phyloP scores from a whole-genome alignment of 352 stramenopile species.

The Globisporangium solare region DNA sequence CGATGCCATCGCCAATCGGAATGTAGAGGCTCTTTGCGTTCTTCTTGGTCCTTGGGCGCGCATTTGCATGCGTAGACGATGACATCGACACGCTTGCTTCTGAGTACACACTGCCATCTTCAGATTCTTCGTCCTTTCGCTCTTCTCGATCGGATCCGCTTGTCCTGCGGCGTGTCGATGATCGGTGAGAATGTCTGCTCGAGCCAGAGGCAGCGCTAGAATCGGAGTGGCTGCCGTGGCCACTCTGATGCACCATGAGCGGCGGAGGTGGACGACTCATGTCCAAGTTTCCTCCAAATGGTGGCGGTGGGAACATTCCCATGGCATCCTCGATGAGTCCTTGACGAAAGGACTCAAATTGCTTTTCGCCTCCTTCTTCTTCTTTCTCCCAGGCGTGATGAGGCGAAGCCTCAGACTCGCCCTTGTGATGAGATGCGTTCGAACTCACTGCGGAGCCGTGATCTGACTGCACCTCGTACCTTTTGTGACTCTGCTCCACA shows the following conservation, averaged over 20 bases:
- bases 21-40: too few relatives aligned
- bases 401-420: not conserved
- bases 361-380: constrained; percentile 9
- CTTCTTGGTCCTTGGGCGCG: too few relatives aligned
- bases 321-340: constrained; percentile 16
- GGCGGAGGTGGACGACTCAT: constrained; percentile 32
- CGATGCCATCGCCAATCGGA: too few relatives aligned
- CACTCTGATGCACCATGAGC: not conserved
- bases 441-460: not conserved
- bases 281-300: constrained; percentile 27
- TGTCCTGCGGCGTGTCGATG: too few relatives aligned
- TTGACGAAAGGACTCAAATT: constrained; percentile 12
- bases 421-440: not conserved
- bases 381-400: too few relatives aligned
- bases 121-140: not conserved
- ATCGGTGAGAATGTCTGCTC: not conserved
- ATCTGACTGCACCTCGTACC: too few relatives aligned
- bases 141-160: not conserved
- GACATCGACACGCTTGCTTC: too few relatives aligned
- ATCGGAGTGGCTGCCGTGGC: constrained; percentile 2
- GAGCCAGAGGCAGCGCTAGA: constrained; percentile 3
- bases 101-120: too few relatives aligned
- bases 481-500: too few relatives aligned
- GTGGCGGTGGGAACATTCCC: constrained; percentile 25
- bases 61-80: too few relatives aligned